Evolutionary conservation across 140 eudicot genomes (phyloP).

Genomic region (Flaveria floridana): DNA sequence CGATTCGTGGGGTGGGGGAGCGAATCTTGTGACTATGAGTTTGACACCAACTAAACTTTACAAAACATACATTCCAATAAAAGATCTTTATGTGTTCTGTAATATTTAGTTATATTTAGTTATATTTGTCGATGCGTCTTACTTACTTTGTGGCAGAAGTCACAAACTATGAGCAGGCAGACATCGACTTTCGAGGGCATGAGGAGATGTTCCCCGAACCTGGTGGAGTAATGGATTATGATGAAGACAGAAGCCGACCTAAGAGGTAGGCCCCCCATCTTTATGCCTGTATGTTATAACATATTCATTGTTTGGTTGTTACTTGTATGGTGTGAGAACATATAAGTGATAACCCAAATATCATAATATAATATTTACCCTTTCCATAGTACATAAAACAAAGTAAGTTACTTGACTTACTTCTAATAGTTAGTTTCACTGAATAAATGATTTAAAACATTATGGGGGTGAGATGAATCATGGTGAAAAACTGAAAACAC

Average conservation of each 20-base stretch:
- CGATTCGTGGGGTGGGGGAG: too few species aligned
- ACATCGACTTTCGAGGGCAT: conserved; percentile 76
- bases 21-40: neutral
- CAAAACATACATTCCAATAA: neutral
- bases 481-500: neutral
- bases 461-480: neutral
- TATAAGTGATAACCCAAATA: neutral
- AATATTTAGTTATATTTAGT: conserved; percentile 48
- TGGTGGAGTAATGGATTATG: conserved; percentile 95
- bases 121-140: conserved; percentile 84
- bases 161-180: conserved; percentile 93
- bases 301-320: neutral
- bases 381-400: neutral
- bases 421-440: neutral
- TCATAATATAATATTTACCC: neutral
- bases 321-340: neutral
- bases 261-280: conserved; percentile 59
- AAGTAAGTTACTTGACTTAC: neutral
- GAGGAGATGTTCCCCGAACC: conserved; percentile 85
- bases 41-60: neutral
- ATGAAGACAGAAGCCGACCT: conserved; percentile 79
- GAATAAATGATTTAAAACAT: neutral
- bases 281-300: neutral
- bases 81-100: neutral
- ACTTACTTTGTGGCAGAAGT: conserved; percentile 98